Evolutionary conservation across 345 rosid genomes (phyloP).

Genomic region (Jatropha curcas): DNA sequence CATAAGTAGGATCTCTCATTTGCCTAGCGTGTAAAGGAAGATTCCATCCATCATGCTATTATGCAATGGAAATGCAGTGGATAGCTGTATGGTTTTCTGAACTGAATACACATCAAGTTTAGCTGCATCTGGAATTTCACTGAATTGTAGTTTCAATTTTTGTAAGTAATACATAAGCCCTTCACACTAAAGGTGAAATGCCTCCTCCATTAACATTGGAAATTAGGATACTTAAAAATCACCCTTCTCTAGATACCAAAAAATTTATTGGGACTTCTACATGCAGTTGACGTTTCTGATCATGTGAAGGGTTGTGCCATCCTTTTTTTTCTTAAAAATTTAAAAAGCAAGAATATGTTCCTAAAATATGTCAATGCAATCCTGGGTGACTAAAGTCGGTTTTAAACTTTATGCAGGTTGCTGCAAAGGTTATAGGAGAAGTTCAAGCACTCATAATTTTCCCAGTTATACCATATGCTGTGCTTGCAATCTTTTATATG

Average conservation of each 20-base stretch:
- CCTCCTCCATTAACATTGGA: neutral
- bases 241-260: neutral
- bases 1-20: neutral
- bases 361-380: neutral
- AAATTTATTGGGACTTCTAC: neutral
- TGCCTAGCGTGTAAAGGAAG: neutral
- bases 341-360: neutral
- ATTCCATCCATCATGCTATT: neutral
- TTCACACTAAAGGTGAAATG: neutral
- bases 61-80: neutral
- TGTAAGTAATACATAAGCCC: neutral
- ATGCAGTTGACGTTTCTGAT: neutral
- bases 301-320: too few relatives aligned
- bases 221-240: neutral
- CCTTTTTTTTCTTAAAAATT: neutral
- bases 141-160: neutral
- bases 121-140: neutral
- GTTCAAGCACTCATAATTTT: slow-evolving; percentile 90
- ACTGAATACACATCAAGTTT: neutral
- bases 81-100: neutral
- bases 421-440: slow-evolving; percentile 98
- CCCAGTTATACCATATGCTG: slow-evolving; percentile 70
- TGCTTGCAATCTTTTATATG: slow-evolving; percentile 91
- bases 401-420: slow-evolving; percentile 58
- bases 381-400: neutral